Evolutionary conservation across 257 asterid genomes (phyloP).

Genomic region (Nicotiana sylvestris): DNA sequence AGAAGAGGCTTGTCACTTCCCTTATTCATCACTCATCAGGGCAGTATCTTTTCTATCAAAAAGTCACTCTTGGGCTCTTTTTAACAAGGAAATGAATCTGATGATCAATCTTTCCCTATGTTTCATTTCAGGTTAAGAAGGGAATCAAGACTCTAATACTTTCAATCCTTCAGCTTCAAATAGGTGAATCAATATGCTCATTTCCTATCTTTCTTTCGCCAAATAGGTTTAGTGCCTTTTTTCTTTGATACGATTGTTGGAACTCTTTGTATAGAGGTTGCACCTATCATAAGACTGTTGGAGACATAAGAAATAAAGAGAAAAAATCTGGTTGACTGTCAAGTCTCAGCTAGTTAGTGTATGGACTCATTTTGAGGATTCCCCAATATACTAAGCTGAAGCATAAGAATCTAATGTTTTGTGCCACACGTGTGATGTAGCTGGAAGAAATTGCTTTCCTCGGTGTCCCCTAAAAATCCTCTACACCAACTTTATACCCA

Average conservation of each 20-base stretch:
- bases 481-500: not conserved
- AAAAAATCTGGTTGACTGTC: not conserved
- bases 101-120: not conserved
- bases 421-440: not conserved
- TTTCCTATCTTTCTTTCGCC: not conserved
- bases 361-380: not conserved
- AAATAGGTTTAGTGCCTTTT: not conserved
- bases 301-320: not conserved
- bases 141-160: not conserved
- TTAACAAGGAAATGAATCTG: not conserved
- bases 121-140: not conserved
- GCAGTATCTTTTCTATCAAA: not conserved
- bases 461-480: not conserved
- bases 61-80: not conserved
- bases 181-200: not conserved
- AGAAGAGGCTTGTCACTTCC: slow-evolving; percentile 1
- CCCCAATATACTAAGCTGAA: not conserved
- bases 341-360: not conserved
- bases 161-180: not conserved
- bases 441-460: not conserved
- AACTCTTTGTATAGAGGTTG: not conserved
- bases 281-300: not conserved
- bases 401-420: not conserved
- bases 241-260: not conserved
- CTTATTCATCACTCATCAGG: not conserved